phyloP scores from a whole-genome alignment of 208 protist species.

The Blastocrithidia nonstop region DNA sequence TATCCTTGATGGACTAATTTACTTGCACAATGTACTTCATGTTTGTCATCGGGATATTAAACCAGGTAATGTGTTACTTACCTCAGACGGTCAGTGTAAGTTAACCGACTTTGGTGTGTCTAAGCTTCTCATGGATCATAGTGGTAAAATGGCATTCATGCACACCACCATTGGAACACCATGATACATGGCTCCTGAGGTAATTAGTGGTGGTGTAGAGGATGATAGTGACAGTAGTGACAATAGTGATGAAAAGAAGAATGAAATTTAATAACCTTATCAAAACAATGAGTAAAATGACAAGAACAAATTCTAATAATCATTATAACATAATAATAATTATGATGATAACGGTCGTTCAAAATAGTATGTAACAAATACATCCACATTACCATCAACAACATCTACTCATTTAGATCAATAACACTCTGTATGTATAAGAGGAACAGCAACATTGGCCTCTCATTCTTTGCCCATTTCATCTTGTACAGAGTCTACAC shows the following conservation, averaged over 20 bases:
- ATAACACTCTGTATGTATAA: too few relatives aligned
- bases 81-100: conserved; percentile 65
- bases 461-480: too few relatives aligned
- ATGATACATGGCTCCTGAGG: conserved; percentile 88
- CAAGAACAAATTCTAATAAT: background rate
- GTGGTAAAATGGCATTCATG: conserved; percentile 16
- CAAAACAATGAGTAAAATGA: background rate
- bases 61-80: conserved; percentile 83
- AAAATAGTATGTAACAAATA: background rate
- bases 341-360: background rate
- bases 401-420: too few relatives aligned
- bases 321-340: background rate
- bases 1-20: conserved; percentile 57
- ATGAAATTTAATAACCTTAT: background rate
- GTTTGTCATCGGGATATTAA: conserved; percentile 88
- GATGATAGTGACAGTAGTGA: conserved; percentile 20
- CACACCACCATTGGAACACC: conserved; percentile 76
- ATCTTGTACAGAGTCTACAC: too few relatives aligned
- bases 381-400: too few relatives aligned
- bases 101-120: conserved; percentile 81
- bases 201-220: conserved; percentile 37
- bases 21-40: conserved; percentile 58
- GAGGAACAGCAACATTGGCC: too few relatives aligned
- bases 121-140: conserved; percentile 28
- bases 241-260: background rate